Conservation (phyloP, 352 stramenopile genomes). For the Phytophthora fragariae region DNA sequence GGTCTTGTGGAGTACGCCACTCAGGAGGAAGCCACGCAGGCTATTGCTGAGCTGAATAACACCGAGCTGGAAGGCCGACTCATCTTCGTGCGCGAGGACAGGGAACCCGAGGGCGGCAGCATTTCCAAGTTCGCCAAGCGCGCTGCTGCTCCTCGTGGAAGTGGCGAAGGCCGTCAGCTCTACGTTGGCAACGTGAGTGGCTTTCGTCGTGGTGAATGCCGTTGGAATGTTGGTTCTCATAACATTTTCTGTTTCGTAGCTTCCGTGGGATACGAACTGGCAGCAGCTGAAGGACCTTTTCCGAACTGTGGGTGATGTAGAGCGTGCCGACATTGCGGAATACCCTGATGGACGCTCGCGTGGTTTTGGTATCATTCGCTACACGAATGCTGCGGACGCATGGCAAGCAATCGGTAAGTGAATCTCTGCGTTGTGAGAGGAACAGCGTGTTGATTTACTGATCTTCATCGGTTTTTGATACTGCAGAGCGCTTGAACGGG, state of each 20-base stretch:
- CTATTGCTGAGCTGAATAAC: constrained; percentile 93
- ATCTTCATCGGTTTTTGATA: not conserved
- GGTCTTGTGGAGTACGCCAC: constrained; percentile 79
- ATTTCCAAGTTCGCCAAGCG: constrained; percentile 77
- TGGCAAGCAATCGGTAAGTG: constrained; percentile 70
- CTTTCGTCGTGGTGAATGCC: not conserved
- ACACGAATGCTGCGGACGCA: constrained; percentile 56
- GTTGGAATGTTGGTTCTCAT: not conserved
- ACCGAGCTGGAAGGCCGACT: constrained; percentile 92
- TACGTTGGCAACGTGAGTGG: constrained; percentile 81
- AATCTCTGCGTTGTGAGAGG: not conserved
- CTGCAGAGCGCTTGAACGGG: constrained; percentile 67
- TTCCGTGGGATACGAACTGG: constrained; percentile 76
- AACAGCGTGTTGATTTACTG: not conserved
- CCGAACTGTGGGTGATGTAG: constrained; percentile 66
- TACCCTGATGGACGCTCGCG: constrained; percentile 68
- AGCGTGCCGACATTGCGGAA: constrained; percentile 68
- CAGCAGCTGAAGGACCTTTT: constrained; percentile 79
- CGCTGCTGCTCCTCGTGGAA: constrained; percentile 20
- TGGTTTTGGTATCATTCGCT: constrained; percentile 79
- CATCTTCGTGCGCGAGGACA: constrained; percentile 91
- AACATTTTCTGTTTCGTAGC: constrained; percentile 36
- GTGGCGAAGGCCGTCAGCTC: constrained; percentile 53
- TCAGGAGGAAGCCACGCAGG: constrained; percentile 77
- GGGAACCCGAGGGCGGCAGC: constrained; percentile 71